Evolutionary conservation across 345 rosid species (phyloP).

Genomic region (Balakata baccata): DNA sequence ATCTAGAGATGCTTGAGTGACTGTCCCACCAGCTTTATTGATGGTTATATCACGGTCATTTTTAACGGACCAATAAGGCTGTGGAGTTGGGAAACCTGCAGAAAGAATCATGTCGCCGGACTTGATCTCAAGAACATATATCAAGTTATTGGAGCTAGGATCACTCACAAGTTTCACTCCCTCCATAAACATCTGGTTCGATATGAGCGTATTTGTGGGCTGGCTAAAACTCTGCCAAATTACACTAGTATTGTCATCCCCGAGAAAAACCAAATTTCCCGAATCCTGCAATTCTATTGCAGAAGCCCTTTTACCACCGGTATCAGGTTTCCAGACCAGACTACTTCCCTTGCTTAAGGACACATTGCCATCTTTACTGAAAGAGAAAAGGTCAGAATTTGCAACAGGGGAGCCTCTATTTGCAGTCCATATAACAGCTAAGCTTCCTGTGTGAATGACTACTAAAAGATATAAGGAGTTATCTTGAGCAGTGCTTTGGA

Average conservation of each 20-base stretch:
- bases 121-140: constrained; percentile 65
- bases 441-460: constrained; percentile 42
- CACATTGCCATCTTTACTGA: constrained; percentile 52
- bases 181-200: constrained; percentile 54
- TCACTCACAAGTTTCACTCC: constrained; percentile 73
- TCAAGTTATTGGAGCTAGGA: constrained; percentile 49
- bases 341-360: constrained; percentile 41
- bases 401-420: constrained; percentile 62
- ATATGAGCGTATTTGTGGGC: constrained; percentile 69
- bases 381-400: constrained; percentile 57
- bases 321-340: constrained; percentile 59
- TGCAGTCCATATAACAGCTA: constrained; percentile 64
- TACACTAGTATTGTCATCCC: constrained; percentile 28
- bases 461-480: constrained; percentile 51
- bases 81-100: constrained; percentile 54
- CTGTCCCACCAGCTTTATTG: constrained; percentile 44
- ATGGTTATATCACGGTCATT: constrained; percentile 40
- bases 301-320: constrained; percentile 49
- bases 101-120: constrained; percentile 72
- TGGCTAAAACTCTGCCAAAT: constrained; percentile 88
- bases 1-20: constrained; percentile 42
- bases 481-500: constrained; percentile 36
- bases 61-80: constrained; percentile 78
- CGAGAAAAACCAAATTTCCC: constrained; percentile 70
- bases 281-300: constrained; percentile 69